Evolutionary conservation across 192 early-diverging fungal genomes (phyloP).

Genomic region (Entomortierella parvispora): DNA sequence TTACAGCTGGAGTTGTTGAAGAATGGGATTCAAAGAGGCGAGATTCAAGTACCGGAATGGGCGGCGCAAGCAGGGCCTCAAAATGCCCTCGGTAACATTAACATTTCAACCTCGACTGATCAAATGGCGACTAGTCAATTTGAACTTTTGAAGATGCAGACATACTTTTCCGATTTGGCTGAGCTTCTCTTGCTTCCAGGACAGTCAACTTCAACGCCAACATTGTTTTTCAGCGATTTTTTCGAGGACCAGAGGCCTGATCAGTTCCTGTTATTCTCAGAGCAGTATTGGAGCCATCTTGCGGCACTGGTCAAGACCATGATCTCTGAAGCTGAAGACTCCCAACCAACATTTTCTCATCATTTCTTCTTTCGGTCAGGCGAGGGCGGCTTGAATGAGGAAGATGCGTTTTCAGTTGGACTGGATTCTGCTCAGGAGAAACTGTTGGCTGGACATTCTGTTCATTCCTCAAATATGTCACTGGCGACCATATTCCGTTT

Average conservation of each 20-base stretch:
- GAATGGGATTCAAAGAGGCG: constrained; percentile 23
- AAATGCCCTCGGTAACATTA: no score
- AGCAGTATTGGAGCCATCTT: constrained; percentile 61
- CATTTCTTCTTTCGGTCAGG: constrained; percentile 7
- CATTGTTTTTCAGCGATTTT: constrained; percentile 54
- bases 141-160: constrained; percentile 28
- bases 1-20: constrained; percentile 33
- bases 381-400: not conserved
- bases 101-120: not conserved
- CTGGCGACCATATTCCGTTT: constrained; percentile 23
- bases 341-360: not conserved
- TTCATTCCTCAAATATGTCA: constrained; percentile 13
- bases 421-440: constrained; percentile 18
- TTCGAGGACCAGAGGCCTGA: constrained; percentile 44
- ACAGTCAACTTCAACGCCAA: not conserved
- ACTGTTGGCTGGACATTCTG: constrained; percentile 17
- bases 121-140: constrained; percentile 33
- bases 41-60: constrained; percentile 39
- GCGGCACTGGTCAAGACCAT: constrained; percentile 55
- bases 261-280: constrained; percentile 50
- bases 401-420: constrained; percentile 20
- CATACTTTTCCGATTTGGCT: constrained; percentile 27
- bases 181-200: not conserved
- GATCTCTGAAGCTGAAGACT: constrained; percentile 19
- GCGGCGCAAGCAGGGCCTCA: not conserved